These are phyloP conservation scores for Cercospora janseana DNA, from an alignment of 2,329 filamentous ascomycete genomes.

Conservation along the genomic window DNA sequence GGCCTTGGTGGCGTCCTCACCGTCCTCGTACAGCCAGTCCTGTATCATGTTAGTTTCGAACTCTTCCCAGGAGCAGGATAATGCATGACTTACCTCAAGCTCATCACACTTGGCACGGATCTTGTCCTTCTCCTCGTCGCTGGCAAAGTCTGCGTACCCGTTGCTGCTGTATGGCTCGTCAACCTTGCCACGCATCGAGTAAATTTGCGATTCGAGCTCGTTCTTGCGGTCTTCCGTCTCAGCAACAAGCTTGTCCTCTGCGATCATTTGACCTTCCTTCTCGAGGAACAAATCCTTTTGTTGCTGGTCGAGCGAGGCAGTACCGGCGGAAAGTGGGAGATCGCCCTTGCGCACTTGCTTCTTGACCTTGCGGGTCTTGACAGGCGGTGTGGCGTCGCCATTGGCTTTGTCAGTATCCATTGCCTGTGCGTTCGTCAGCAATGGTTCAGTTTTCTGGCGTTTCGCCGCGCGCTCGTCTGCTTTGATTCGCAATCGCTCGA, in stretches of 20 bases:
- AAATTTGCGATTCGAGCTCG: constrained; percentile 96
- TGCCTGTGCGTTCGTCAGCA: constrained; percentile 54
- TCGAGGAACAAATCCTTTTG: constrained; percentile 69
- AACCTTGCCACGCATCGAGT: constrained; percentile 92
- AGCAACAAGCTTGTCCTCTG: constrained; percentile 97
- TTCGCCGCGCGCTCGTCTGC: constrained; percentile 27
- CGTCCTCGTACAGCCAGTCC: constrained; percentile 99
- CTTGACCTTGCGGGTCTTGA: constrained; percentile 94
- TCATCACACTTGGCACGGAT: constrained; percentile 78
- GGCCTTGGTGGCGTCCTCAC: constrained; percentile 90
- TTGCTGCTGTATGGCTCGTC: constrained; percentile 70
- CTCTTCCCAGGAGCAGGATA: background rate
- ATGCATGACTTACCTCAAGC: constrained; percentile 68
- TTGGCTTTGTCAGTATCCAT: constrained; percentile 81
- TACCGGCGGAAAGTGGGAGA: constrained; percentile 79
- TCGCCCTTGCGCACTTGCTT: constrained; percentile 99
- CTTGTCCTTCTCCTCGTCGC: constrained; percentile 86
- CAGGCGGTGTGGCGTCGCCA: constrained; percentile 41
- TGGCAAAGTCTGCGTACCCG: constrained; percentile 69
- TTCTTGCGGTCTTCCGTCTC: constrained; percentile 99
- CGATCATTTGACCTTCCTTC: constrained; percentile 85
- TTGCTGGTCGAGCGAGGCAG: constrained; percentile 70
- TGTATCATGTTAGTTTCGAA: constrained; percentile 41
- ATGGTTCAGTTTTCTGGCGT: constrained; percentile 30
- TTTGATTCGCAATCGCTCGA: constrained; percentile 18